Evolutionary conservation across 2,329 filamentous ascomycete species (phyloP).

Genomic region (Phoma herbarum): DNA sequence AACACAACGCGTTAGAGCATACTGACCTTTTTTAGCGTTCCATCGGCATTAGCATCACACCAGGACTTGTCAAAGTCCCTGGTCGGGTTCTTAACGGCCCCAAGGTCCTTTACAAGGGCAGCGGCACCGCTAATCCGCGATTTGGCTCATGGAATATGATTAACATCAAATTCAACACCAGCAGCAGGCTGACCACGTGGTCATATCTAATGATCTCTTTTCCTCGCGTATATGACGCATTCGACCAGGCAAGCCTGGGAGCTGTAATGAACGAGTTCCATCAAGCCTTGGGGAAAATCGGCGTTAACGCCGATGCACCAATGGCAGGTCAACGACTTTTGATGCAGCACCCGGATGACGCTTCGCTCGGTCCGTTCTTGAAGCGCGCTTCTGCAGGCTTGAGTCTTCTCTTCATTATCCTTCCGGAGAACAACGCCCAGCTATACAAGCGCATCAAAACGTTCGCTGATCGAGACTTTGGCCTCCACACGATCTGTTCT

Average conservation of each 20-base stretch:
- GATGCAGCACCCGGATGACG: not conserved
- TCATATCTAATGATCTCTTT: not conserved
- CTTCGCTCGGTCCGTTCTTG: not conserved
- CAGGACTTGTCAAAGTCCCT: conserved; percentile 71
- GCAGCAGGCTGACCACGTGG: not conserved
- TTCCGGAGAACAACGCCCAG: conserved; percentile 26
- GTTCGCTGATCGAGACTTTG: conserved; percentile 30
- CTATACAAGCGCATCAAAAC: conserved; percentile 39
- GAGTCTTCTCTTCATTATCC: conserved; percentile 23
- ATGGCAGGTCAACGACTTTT: not conserved
- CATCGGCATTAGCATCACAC: conserved; percentile 70
- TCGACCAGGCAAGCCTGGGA: not conserved
- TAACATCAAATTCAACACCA: conserved; percentile 29
- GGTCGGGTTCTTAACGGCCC: conserved; percentile 73
- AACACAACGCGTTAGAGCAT: not conserved
- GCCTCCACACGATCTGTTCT: conserved; percentile 35
- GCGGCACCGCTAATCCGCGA: conserved; percentile 42
- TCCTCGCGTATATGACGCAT: not conserved
- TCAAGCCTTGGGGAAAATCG: conserved; percentile 20
- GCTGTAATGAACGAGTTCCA: conserved; percentile 19
- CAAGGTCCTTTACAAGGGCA: conserved; percentile 63
- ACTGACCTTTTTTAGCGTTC: conserved; percentile 29
- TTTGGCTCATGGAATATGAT: conserved; percentile 66
- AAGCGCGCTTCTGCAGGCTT: not conserved
- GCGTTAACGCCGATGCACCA: conserved; percentile 20